Conservation (phyloP, 805 yeast genomes). For the Pichia gijzeniarum region DNA sequence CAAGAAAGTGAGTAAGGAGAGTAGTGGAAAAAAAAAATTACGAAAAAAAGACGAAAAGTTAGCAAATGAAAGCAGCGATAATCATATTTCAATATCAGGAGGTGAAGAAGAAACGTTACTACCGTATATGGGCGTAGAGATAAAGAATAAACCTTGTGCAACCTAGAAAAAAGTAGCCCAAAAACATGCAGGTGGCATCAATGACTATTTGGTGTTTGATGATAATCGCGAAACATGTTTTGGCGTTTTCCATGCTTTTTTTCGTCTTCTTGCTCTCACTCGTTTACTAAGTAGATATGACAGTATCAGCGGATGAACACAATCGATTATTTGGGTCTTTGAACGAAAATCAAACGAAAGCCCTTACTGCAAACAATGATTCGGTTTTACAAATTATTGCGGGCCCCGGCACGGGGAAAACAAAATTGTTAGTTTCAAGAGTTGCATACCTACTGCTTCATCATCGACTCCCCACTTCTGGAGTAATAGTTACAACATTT, state of each 20-base stretch:
- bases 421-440: conserved; percentile 73
- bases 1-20: too few relatives aligned
- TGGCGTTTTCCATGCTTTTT: neutral
- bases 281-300: neutral
- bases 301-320: neutral
- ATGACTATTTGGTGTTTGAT: too few relatives aligned
- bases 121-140: too few relatives aligned
- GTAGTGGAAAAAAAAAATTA: too few relatives aligned
- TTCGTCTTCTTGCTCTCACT: neutral
- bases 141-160: too few relatives aligned
- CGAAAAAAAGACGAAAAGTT: too few relatives aligned
- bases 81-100: too few relatives aligned
- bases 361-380: conserved; percentile 36
- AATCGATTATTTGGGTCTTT: conserved; percentile 18
- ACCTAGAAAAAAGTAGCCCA: too few relatives aligned
- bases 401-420: conserved; percentile 69
- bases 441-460: conserved; percentile 62
- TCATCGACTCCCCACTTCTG: conserved; percentile 48
- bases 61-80: too few relatives aligned
- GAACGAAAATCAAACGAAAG: conserved; percentile 37
- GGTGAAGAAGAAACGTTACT: too few relatives aligned
- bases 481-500: conserved; percentile 81
- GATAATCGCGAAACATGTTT: too few relatives aligned
- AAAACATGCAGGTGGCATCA: too few relatives aligned
- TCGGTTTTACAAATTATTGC: conserved; percentile 46